phyloP scores from a whole-genome alignment of 371 early-diverging fungal genomes.

The Mortierella sp. region DNA sequence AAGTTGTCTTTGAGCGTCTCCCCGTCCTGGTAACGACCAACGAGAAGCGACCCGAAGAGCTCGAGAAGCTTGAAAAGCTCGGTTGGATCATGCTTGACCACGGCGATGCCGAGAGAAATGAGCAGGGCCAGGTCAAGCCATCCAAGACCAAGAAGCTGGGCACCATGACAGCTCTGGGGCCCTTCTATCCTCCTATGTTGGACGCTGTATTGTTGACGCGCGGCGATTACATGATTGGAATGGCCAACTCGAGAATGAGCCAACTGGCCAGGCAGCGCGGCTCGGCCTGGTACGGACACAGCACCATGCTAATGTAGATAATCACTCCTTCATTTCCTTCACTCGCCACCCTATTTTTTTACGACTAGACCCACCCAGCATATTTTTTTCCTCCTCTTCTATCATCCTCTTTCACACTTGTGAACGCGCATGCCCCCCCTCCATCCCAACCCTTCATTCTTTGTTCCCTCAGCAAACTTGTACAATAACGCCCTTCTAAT shows the following conservation, averaged over 20 bases:
- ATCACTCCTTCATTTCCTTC: background rate
- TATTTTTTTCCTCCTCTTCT: background rate
- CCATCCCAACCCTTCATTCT: background rate
- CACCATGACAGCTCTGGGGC: constrained; percentile 33
- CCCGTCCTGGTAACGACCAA: constrained; percentile 52
- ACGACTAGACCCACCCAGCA: background rate
- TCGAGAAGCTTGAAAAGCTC: constrained; percentile 39
- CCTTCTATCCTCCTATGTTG: constrained; percentile 49
- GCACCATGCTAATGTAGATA: constrained; percentile 42
- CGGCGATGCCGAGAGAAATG: constrained; percentile 32
- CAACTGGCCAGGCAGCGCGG: constrained; percentile 48
- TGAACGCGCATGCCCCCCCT: background rate
- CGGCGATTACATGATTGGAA: constrained; percentile 50
- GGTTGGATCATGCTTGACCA: constrained; percentile 53
- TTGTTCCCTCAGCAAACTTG: background rate
- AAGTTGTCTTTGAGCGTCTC: constrained; percentile 19
- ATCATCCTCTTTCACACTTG: background rate
- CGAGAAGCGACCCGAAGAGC: constrained; percentile 43
- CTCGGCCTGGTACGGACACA: constrained; percentile 42
- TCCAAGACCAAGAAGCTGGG: constrained; percentile 35
- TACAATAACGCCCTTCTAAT: constrained; percentile 4
- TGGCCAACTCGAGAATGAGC: constrained; percentile 49
- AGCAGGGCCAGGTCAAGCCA: constrained; percentile 14
- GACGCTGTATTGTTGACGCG: constrained; percentile 48
- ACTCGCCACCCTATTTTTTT: background rate